Evolutionary conservation across 148 eudicot species (phyloP).

Genomic region (Polygonum aviculare): DNA sequence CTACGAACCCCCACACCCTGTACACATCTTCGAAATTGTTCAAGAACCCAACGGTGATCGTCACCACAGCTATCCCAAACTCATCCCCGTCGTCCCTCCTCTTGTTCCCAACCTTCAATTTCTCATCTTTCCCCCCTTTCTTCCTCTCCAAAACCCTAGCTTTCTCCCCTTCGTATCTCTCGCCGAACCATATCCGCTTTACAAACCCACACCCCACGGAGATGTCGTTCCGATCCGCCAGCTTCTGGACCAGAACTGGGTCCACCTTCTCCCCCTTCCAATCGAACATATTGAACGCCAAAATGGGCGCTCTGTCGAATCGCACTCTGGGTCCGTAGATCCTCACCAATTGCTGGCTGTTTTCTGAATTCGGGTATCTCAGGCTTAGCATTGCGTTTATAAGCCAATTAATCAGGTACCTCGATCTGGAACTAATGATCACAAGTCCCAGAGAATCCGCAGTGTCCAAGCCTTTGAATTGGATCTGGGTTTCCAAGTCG

Average conservation of each 20-base stretch:
- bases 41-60: constrained; percentile 68
- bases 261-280: constrained; percentile 92
- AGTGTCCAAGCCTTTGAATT: constrained; percentile 75
- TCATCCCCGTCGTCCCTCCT: constrained; percentile 19
- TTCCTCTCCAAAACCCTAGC: constrained; percentile 27
- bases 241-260: constrained; percentile 83
- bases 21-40: constrained; percentile 83
- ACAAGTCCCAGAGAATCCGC: constrained; percentile 64
- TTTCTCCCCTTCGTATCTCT: constrained; percentile 47
- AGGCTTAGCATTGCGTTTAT: constrained; percentile 68
- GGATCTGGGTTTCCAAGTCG: not conserved
- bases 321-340: constrained; percentile 85
- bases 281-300: constrained; percentile 83
- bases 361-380: constrained; percentile 62
- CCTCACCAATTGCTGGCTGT: constrained; percentile 42
- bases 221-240: constrained; percentile 79
- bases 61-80: constrained; percentile 46
- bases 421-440: constrained; percentile 48
- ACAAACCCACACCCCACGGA: constrained; percentile 59
- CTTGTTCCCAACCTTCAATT: constrained; percentile 1
- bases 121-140: constrained; percentile 3
- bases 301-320: constrained; percentile 75
- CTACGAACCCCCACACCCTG: constrained; percentile 78
- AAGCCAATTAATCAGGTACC: constrained; percentile 86
- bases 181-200: constrained; percentile 60